phyloP scores from a whole-genome alignment of 306 rosid genomes.

The Vigna nakashimae region DNA sequence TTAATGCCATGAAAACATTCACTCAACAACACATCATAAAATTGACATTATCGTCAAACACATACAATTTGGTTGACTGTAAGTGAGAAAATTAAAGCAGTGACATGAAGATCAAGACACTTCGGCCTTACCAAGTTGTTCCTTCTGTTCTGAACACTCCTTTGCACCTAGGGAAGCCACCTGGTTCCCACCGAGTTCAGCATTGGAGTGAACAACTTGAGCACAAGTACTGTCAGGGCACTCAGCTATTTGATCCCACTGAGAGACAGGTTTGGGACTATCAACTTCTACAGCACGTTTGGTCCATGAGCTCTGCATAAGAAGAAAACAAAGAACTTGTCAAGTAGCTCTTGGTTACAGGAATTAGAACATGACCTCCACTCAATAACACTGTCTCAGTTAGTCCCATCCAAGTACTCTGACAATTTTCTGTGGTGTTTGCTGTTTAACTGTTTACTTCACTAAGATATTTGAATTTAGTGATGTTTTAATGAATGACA shows the following conservation, averaged over 20 bases:
- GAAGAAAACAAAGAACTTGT: constrained; percentile 37
- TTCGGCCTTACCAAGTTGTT: constrained; percentile 61
- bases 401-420: not conserved
- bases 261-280: constrained; percentile 66
- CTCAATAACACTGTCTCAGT: constrained; percentile 17
- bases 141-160: constrained; percentile 57
- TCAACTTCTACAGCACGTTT: constrained; percentile 84
- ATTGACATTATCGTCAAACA: constrained; percentile 8
- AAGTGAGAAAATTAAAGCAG: not conserved
- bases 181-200: constrained; percentile 56
- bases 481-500: constrained; percentile 8
- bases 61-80: not conserved
- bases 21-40: constrained; percentile 28
- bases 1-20: constrained; percentile 23
- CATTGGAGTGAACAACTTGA: constrained; percentile 75
- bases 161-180: constrained; percentile 51
- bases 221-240: constrained; percentile 89
- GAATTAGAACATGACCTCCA: constrained; percentile 13
- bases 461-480: constrained; percentile 10
- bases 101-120: constrained; percentile 35
- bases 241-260: constrained; percentile 62
- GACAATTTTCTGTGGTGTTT: constrained; percentile 23
- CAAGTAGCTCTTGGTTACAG: constrained; percentile 33
- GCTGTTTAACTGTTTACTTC: constrained; percentile 35
- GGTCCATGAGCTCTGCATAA: constrained; percentile 91